Evolutionary conservation across 2,329 filamentous ascomycete genomes (phyloP).

Genomic region (Stemphylium vesicarium): DNA sequence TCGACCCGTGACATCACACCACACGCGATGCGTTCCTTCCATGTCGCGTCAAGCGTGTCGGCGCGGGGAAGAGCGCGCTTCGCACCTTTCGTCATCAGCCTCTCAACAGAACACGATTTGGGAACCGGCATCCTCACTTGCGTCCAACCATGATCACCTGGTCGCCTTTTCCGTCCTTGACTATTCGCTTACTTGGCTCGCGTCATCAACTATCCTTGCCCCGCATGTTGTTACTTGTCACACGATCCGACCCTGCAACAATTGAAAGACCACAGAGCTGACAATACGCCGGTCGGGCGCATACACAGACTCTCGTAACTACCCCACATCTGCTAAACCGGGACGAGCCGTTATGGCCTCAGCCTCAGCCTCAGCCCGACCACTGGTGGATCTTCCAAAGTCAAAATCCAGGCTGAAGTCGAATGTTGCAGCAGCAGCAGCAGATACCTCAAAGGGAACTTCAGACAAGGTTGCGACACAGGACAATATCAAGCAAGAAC

Average conservation of each 20-base stretch:
- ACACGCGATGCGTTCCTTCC: conserved; percentile 3
- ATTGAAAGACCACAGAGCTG: neutral
- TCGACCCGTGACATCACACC: neutral
- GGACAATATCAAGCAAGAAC: conserved; percentile 4
- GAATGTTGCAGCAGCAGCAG: conserved; percentile 15
- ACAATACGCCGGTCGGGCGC: neutral
- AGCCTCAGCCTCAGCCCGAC: conserved; percentile 43
- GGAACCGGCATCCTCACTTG: neutral
- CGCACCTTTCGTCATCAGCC: conserved; percentile 15
- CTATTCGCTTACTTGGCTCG: neutral
- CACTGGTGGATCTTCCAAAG: conserved; percentile 37
- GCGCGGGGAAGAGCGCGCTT: conserved; percentile 8
- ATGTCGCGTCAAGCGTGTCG: neutral
- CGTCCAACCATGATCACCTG: neutral
- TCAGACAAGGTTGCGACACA: conserved; percentile 9
- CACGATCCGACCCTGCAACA: neutral
- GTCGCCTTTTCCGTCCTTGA: neutral
- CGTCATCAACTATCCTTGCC: neutral
- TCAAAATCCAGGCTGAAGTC: conserved; percentile 27
- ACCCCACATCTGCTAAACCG: conserved; percentile 16
- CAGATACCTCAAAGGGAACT: conserved; percentile 11
- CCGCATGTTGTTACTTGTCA: conserved; percentile 1
- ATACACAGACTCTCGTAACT: neutral
- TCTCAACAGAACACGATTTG: conserved; percentile 11
- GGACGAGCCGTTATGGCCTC: conserved; percentile 34